Base-by-base conservation (phyloP, 345 rosid genomes). In the Draba incana region DNA sequence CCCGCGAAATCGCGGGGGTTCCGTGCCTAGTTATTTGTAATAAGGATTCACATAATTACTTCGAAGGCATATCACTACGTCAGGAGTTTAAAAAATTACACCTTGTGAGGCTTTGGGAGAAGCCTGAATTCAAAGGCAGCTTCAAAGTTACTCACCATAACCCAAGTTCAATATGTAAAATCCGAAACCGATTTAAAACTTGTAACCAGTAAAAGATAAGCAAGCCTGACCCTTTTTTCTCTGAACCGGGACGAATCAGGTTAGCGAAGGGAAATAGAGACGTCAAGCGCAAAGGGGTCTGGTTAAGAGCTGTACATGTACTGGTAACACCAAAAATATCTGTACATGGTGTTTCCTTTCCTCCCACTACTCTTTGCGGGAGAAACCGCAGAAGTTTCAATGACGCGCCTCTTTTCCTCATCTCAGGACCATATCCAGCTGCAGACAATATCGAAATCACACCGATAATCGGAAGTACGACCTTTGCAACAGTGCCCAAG, bases 401-500 rank as follows among this genome's bases (percentile, higher is more conserved):
- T 10, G 79, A 79, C 8, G 3, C 56, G 1, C 46, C 74, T 60
- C 67, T 48, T 64, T 79, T 85, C 41, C 78, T 76, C 28, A 75
- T 42, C 61, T 67, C 79, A 9, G 81, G 79, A 23, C 84, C 83
- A 53, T 80, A 75, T 27, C 86, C 85, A 28, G 90, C 77, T 64
- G 86, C 70, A 75, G 84, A 74, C 64, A 90, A 57, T 45, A 87
- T 24, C 0, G 84, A 85, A 4, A 90, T 72, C 33, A 84, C 82
- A 45, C 94, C 96, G 12, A 84, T 80, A 38, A 93, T 25, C 1
- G 87, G 86, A 55, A 90, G 62, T 66, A 81, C 37, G 0, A 79
- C 81, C 85, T 82, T 90, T 12, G 86, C 89, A 37, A 84, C 84
- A 8, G 84, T 69, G 67, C 85, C 74, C 37, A 93, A 51, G 62